Conservation (phyloP, 352 stramenopile genomes). For the Hyaloperonospora brassicae region DNA sequence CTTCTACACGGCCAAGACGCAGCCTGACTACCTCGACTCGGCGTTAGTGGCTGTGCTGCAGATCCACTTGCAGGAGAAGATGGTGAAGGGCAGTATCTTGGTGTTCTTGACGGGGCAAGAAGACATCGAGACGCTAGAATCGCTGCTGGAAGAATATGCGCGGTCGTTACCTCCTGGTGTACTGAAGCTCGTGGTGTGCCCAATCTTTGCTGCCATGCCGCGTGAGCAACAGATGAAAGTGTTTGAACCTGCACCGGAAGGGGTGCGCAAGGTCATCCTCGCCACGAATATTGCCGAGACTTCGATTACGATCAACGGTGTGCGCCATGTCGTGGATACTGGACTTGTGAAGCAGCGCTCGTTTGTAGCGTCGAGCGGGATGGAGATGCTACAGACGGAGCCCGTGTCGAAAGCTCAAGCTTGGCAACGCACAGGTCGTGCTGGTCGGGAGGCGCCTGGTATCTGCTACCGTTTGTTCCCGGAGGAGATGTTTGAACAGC, state of each 20-base stretch:
- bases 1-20: conserved; percentile 82
- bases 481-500: conserved; percentile 79
- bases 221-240: conserved; percentile 91
- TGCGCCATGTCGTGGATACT: conserved; percentile 84
- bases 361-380: conserved; percentile 80
- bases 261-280: conserved; percentile 89
- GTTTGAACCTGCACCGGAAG: conserved; percentile 77
- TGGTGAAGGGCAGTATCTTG: conserved; percentile 84
- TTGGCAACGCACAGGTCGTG: conserved; percentile 86
- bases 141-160: conserved; percentile 76
- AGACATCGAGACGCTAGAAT: conserved; percentile 92
- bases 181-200: conserved; percentile 85
- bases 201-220: conserved; percentile 94
- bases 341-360: conserved; percentile 84
- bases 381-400: conserved; percentile 84
- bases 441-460: conserved; percentile 73
- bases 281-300: conserved; percentile 96
- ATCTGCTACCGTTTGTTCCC: conserved; percentile 81
- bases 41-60: conserved; percentile 84
- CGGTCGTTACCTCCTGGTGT: conserved; percentile 57
- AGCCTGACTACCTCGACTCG: conserved; percentile 87
- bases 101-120: conserved; percentile 94
- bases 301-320: conserved; percentile 98
- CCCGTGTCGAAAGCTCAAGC: conserved; percentile 86
- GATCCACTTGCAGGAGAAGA: conserved; percentile 80